Conservation (phyloP, 2,329 filamentous ascomycete species). For the Bipolaris cookei region DNA sequence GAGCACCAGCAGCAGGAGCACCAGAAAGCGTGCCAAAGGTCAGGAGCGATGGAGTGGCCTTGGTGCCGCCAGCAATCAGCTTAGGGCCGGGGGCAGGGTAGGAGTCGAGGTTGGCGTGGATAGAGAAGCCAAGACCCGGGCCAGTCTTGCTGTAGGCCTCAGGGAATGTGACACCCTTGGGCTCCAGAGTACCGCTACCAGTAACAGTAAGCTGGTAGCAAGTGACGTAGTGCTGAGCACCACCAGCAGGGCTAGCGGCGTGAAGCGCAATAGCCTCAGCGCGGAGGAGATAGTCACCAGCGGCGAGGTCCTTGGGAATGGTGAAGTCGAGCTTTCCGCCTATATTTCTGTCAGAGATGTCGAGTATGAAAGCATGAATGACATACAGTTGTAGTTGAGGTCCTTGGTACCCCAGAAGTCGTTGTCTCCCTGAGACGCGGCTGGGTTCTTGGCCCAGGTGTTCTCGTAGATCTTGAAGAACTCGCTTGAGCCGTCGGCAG, state of each 20-base stretch:
- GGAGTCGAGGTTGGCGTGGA: conserved; percentile 45
- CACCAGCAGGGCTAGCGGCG: conserved; percentile 46
- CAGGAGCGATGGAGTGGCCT: conserved; percentile 31
- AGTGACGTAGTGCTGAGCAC: conserved; percentile 56
- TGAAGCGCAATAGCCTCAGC: conserved; percentile 57
- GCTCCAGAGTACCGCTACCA: conserved; percentile 42
- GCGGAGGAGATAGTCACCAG: conserved; percentile 55
- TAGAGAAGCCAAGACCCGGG: conserved; percentile 53
- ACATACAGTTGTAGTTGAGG: conserved; percentile 48
- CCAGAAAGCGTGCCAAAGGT: conserved; percentile 35
- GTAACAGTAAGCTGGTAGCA: conserved; percentile 54
- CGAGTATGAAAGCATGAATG: too few species aligned
- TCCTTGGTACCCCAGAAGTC: conserved; percentile 53
- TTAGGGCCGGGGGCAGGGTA: conserved; percentile 52
- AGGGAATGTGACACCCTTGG: conserved; percentile 56
- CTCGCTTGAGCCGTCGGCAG: conserved; percentile 55
- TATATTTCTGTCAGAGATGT: not conserved
- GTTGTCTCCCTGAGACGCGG: conserved; percentile 49
- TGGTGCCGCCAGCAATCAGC: conserved; percentile 45
- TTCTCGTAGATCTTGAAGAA: conserved; percentile 59
- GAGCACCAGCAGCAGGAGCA: conserved; percentile 24
- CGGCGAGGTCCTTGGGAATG: conserved; percentile 51
- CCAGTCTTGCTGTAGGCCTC: conserved; percentile 51
- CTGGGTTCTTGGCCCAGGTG: conserved; percentile 43
- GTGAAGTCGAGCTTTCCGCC: conserved; percentile 36